Percentiles rank a stretch among this genome's conserved stretches.
phyloP scores from a whole-genome alignment of 805 yeast genomes.

The Suhomyces kilbournensis region DNA sequence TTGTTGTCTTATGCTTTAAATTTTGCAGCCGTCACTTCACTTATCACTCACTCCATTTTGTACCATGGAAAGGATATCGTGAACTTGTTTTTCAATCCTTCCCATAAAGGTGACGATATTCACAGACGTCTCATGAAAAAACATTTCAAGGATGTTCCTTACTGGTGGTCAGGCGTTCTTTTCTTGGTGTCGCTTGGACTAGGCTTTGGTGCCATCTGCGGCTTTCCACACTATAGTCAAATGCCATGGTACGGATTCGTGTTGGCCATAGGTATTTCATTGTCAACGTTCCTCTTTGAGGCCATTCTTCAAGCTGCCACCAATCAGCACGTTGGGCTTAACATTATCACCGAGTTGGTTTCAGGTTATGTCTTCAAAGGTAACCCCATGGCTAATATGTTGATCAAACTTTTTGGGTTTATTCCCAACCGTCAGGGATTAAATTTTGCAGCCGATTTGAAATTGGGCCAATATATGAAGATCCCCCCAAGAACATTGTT shows the following conservation, averaged over 20 bases:
- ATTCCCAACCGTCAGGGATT: conserved; percentile 20
- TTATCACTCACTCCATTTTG: conserved; percentile 16
- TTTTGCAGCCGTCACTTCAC: conserved; percentile 20
- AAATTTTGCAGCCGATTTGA: conserved; percentile 15
- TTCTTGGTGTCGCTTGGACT: conserved; percentile 22
- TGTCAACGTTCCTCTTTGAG: conserved; percentile 15
- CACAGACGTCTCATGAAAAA: conserved; percentile 19
- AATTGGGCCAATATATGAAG: conserved; percentile 20
- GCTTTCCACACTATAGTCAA: conserved; percentile 14
- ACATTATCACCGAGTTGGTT: conserved; percentile 17
- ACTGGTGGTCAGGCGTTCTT: conserved; percentile 21
- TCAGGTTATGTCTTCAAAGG: conserved; percentile 18
- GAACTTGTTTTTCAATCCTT: conserved; percentile 13
- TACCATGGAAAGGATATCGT: conserved; percentile 19
- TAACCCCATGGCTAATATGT: conserved; percentile 18
- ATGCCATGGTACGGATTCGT: conserved; percentile 18
- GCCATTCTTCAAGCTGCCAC: conserved; percentile 19
- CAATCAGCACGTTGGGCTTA: conserved; percentile 18
- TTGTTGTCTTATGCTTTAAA: conserved; percentile 18
- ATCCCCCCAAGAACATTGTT: conserved; percentile 17
- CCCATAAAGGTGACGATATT: conserved; percentile 17
- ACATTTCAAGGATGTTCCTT: conserved; percentile 18
- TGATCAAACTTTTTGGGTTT: conserved; percentile 17
- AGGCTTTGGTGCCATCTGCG: conserved; percentile 13
- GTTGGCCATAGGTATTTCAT: conserved; percentile 13